Percentiles rank a stretch among this genome's conserved stretches.
Evolutionary conservation across 768 basidiomycete genomes (phyloP).

Genomic region (Lentinula sp.): DNA sequence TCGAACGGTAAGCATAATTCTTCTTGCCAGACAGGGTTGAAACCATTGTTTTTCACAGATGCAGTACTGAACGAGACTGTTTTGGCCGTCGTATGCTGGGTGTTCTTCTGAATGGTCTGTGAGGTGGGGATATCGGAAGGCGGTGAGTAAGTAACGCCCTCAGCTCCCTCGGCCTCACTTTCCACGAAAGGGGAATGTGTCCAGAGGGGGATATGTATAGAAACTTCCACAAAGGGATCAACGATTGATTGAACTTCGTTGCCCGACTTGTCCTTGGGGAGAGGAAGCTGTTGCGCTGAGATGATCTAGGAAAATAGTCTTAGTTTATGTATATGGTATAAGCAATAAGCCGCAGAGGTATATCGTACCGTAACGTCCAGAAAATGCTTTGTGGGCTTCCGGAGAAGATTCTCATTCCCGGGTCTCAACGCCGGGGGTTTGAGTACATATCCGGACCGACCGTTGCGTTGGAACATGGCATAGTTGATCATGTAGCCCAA

Average conservation of each 20-base stretch:
- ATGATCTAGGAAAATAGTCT: constrained; percentile 34
- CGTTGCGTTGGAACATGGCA: constrained; percentile 92
- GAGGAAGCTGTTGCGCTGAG: constrained; percentile 87
- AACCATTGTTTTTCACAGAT: constrained; percentile 79
- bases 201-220: constrained; percentile 76
- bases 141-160: background rate
- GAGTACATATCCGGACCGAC: constrained; percentile 80
- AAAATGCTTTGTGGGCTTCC: constrained; percentile 47
- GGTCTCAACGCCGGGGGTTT: constrained; percentile 75
- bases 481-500: constrained; percentile 88
- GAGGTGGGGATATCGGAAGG: background rate
- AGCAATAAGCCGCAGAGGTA: background rate
- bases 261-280: constrained; percentile 56
- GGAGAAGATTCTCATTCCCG: constrained; percentile 54
- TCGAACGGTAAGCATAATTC: constrained; percentile 65
- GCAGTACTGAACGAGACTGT: constrained; percentile 52
- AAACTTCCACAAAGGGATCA: constrained; percentile 81
- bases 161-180: background rate
- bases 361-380: constrained; percentile 47
- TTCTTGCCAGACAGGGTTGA: constrained; percentile 89
- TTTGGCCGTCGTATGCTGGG: constrained; percentile 23
- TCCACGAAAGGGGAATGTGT: constrained; percentile 12
- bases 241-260: constrained; percentile 53
- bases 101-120: background rate
- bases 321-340: background rate